A percentile compares a stretch with the other conserved stretches of the same genome.
Conservation (phyloP, 2,329 filamentous ascomycete genomes). For the Penicillium palitans region DNA sequence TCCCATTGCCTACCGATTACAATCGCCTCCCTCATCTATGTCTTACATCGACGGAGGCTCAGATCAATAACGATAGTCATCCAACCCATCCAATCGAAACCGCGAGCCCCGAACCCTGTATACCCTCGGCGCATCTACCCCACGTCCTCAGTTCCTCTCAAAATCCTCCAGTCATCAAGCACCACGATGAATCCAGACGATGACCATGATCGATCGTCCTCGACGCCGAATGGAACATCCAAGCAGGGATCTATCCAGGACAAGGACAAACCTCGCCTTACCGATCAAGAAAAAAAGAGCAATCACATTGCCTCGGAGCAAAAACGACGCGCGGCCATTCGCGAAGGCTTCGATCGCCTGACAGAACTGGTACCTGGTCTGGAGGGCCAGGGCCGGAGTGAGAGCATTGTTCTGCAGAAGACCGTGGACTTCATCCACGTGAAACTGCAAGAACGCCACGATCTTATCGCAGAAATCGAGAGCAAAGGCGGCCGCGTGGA, state of each 20-base stretch:
- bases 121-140: conserved; percentile 8
- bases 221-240: conserved; percentile 34
- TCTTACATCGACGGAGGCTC: not conserved
- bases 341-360: conserved; percentile 79
- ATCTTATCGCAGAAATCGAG: conserved; percentile 61
- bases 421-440: conserved; percentile 67
- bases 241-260: conserved; percentile 32
- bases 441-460: conserved; percentile 59
- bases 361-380: conserved; percentile 78
- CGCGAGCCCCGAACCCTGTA: not conserved
- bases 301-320: conserved; percentile 70
- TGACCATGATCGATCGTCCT: conserved; percentile 35
- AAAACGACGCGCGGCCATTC: conserved; percentile 70
- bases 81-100: not conserved
- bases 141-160: conserved; percentile 29
- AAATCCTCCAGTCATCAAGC: conserved; percentile 6
- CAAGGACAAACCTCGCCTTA: conserved; percentile 63
- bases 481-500: conserved; percentile 58
- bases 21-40: not conserved
- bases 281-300: conserved; percentile 69
- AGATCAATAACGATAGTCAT: not conserved
- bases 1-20: conserved; percentile 3
- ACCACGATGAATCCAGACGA: conserved; percentile 31
- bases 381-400: conserved; percentile 78
- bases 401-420: conserved; percentile 75